Evolutionary conservation across 495 filamentous ascomycete species (phyloP), one percentile per base, ranked within the genome.

Genomic region (Cercophora newfieldiana): DNA sequence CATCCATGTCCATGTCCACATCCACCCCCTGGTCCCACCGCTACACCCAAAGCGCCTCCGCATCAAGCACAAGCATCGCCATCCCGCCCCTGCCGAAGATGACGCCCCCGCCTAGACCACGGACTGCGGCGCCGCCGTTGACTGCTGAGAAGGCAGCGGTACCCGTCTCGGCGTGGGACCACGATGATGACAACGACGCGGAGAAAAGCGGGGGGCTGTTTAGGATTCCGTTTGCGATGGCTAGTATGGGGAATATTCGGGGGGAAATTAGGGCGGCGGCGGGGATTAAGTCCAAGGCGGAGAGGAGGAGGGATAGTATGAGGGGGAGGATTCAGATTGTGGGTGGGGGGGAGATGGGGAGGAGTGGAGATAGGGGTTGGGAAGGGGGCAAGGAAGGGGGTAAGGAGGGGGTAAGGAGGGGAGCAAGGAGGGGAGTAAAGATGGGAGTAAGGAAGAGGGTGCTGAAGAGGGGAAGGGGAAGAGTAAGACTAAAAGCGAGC

Each of bases 241-340:
- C 64, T 5, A 61, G 48, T 29, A 47, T 66, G 56, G 33, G 33
- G 16, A 33, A 44, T 7, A 37, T 65, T 33, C 54, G 25, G 16
- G 54, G 37, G 18, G 63, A 48, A 3, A 19, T 66, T 10, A 22
- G 33, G 19, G 28, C 53, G 22, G 25, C 56, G 29, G 63, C 31
- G 30, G 49, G 60, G 49, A 21, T 54, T 26, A 50, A 21, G 16
- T 66, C 25, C 7, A 65, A 28, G 24, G 53, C 65, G 33, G 59
- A 66, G 29, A 55, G 57, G 64, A 49, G 58, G 61, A 49, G 69
- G 60, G 64, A 71, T 44, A 61, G 59, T 19, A 16, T 72, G 59
- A 71, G 65, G 66, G 64, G 61, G 28, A 64, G 48, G 37, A 69
- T 71, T 55, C 31, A 54, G 29, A 64, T 69, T 12, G 4, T 67